Base-by-base conservation (phyloP, 495 filamentous ascomycete species). In the Arthonia radiata region DNA sequence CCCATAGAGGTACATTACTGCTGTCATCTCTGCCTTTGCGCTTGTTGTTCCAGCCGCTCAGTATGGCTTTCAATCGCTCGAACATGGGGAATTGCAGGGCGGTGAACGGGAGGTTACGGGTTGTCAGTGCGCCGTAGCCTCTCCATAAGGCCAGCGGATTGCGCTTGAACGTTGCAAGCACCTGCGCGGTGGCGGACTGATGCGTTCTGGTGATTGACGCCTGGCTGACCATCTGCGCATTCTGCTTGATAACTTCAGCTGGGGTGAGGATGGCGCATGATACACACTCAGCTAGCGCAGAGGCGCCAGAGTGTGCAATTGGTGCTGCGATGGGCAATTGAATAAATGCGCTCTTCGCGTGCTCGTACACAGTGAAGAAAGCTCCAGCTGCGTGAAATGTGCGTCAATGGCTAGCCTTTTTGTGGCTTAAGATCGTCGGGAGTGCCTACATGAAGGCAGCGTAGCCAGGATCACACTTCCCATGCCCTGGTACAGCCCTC, bases 361-460 rank as follows among this genome's bases (percentile, higher is more conserved):
- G 59, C 54, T 92, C 81, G 46, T 92, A 92, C 4, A 73, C 75
- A 7, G 73, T 78, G 50, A 92, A 92, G 52, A 92, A 93, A 16
- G 73, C 61, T 31, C 78, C 79, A 25, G 80, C 74, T 82, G 30
- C 21, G 31, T 19, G 0, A 2, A 23, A 11, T 32, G 12, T n/a
- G 8, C 10, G 18, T 27, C 18, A 21, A 10, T 6, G 11, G 17
- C 15, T 15, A 25, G 8, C 25, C 17, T 17, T 8, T 22, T 13
- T 19, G 16, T 24, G 5, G 17, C 10, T 23, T 7, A 26, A 16
- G 16, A 12, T 18, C 23, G 21, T 11, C 14, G 21, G 15, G 33
- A 16, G 26, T 14, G 48, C 56, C 33, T 39, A 76, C 74, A 79
- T 17, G 79, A 74, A 3, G 82, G 82, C 14, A 90, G 57, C 0